These are phyloP conservation scores for Mortierella alpina DNA, from an alignment of 192 early-diverging fungal species.

Conservation along the genomic window DNA sequence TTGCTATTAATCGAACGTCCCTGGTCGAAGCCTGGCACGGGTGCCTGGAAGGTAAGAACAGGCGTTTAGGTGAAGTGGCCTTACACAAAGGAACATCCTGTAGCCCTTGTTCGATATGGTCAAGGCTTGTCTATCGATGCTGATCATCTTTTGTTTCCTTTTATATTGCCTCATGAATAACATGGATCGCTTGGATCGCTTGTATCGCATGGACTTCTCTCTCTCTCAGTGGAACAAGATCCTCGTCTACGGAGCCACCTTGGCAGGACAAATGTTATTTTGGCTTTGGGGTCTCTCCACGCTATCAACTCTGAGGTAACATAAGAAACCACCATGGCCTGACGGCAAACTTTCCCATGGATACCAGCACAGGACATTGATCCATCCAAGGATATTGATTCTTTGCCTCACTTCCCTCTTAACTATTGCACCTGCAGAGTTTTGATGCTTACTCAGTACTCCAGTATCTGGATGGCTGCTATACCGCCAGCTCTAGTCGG, in stretches of 20 bases:
- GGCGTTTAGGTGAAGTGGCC: too few relatives aligned
- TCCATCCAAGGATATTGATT: neutral
- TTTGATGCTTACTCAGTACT: slow-evolving; percentile 56
- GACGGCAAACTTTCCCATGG: neutral
- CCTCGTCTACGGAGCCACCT: slow-evolving; percentile 22
- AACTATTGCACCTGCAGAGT: slow-evolving; percentile 17
- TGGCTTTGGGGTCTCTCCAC: slow-evolving; percentile 52
- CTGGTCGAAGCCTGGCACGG: slow-evolving; percentile 19
- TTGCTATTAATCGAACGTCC: slow-evolving; percentile 39
- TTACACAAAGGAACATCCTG: too few relatives aligned
- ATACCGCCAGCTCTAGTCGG: slow-evolving; percentile 41
- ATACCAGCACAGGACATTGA: neutral
- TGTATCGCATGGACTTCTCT: too few relatives aligned
- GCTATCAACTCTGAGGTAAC: slow-evolving; percentile 47
- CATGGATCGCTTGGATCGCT: too few relatives aligned
- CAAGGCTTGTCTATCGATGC: neutral
- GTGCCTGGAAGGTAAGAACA: slow-evolving; percentile 37
- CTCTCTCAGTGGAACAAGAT: slow-evolving; percentile 45
- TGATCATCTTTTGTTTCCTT: neutral
- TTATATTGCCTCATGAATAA: neutral
- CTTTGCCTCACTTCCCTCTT: neutral
- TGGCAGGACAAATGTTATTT: slow-evolving; percentile 51
- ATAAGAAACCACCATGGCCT: neutral
- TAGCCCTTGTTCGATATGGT: too few relatives aligned
- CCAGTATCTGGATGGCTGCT: slow-evolving; percentile 55